Evolutionary conservation across 2,329 filamentous ascomycete genomes (phyloP).

Genomic region (Clarireedia hainanense): DNA sequence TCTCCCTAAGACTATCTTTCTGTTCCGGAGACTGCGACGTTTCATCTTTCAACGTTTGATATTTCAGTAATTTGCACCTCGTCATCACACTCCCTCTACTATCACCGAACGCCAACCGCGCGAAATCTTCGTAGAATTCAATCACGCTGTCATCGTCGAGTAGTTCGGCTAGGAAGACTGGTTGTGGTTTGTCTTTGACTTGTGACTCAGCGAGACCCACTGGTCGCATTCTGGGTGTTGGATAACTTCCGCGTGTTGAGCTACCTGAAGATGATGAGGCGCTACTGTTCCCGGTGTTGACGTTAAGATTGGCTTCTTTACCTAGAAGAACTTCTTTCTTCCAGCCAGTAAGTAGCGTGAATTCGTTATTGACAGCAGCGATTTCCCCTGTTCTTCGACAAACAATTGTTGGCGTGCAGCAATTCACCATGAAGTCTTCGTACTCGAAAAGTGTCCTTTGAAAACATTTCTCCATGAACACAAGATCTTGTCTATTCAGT

Average conservation of each 20-base stretch:
- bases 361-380: slow-evolving; percentile 93
- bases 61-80: slow-evolving; percentile 81
- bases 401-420: slow-evolving; percentile 84
- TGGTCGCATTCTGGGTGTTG: slow-evolving; percentile 45
- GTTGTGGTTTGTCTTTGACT: slow-evolving; percentile 48
- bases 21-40: slow-evolving; percentile 14
- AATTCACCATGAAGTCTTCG: slow-evolving; percentile 83
- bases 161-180: slow-evolving; percentile 85
- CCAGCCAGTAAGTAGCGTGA: slow-evolving; percentile 93
- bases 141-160: slow-evolving; percentile 90
- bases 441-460: slow-evolving; percentile 90
- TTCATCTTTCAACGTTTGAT: slow-evolving; percentile 61
- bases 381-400: slow-evolving; percentile 89
- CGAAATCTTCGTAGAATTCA: slow-evolving; percentile 93
- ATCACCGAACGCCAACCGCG: slow-evolving; percentile 85
- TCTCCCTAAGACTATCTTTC: slow-evolving; percentile 14
- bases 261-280: slow-evolving; percentile 17
- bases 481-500: slow-evolving; percentile 78
- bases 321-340: slow-evolving; percentile 82
- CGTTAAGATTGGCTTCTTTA: slow-evolving; percentile 78
- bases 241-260: slow-evolving; percentile 36
- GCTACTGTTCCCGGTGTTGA: slow-evolving; percentile 49
- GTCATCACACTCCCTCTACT: slow-evolving; percentile 77
- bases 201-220: slow-evolving; percentile 34
- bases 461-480: slow-evolving; percentile 97